phyloP scores from a whole-genome alignment of 2,329 filamentous ascomycete genomes.

The Colletotrichum simmondsii region DNA sequence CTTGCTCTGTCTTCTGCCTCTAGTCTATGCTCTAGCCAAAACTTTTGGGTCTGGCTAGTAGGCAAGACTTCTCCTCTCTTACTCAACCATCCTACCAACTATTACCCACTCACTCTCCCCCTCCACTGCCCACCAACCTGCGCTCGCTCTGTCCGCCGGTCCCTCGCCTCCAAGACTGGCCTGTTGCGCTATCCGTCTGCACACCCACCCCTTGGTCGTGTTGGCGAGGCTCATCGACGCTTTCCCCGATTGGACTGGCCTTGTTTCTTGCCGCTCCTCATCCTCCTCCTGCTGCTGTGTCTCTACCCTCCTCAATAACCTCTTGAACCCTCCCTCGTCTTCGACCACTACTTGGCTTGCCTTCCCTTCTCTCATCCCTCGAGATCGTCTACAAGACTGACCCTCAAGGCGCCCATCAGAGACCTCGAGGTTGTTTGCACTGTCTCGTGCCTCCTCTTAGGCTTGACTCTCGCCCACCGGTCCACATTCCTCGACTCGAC shows the following conservation, averaged over 20 bases:
- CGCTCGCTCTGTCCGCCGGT: constrained; percentile 7
- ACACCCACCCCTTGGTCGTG: constrained; percentile 17
- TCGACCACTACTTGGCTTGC: constrained; percentile 3
- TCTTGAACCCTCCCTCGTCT: constrained; percentile 28
- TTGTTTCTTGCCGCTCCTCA: constrained; percentile 22
- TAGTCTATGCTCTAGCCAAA: constrained; percentile 1
- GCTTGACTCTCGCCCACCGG: constrained; percentile 19
- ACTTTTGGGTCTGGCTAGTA: constrained; percentile 9
- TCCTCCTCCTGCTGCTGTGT: constrained; percentile 4
- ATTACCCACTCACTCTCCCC: constrained; percentile 15
- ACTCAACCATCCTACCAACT: constrained; percentile 2
- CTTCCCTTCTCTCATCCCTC: constrained; percentile 30
- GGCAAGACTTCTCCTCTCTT: constrained; percentile 7
- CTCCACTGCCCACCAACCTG: constrained; percentile 2
- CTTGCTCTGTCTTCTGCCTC: not conserved
- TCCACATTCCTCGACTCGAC: constrained; percentile 19
- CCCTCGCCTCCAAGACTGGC: constrained; percentile 22
- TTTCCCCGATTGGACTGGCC: constrained; percentile 26
- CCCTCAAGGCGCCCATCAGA: constrained; percentile 24
- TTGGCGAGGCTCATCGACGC: constrained; percentile 33
- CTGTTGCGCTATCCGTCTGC: constrained; percentile 16
- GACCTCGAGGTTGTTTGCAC: constrained; percentile 20
- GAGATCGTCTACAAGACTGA: constrained; percentile 28
- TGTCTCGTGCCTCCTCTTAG: constrained; percentile 25
- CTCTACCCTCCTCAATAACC: constrained; percentile 26